Conservation (phyloP, 306 rosid species). For the Cucurbita argyrosperma region DNA sequence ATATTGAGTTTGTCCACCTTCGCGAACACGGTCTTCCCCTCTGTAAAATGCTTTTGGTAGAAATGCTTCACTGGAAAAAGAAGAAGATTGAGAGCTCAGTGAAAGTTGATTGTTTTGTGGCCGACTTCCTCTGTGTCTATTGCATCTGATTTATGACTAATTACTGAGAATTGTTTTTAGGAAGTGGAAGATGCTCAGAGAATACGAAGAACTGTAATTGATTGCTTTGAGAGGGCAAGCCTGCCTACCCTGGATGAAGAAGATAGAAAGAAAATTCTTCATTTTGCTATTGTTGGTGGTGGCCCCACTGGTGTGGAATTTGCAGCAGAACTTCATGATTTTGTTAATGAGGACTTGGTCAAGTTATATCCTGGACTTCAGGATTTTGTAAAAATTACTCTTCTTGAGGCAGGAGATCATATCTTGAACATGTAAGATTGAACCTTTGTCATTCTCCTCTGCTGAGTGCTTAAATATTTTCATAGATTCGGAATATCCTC, state of each 20-base stretch:
- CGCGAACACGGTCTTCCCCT: no score
- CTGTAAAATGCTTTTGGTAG: background rate
- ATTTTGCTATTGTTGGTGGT: conserved; percentile 95
- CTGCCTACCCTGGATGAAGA: conserved; percentile 60
- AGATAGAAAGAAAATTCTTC: conserved; percentile 85
- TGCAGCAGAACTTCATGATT: conserved; percentile 94
- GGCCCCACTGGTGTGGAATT: conserved; percentile 99
- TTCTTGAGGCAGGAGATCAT: conserved; percentile 86
- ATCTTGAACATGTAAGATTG: conserved; percentile 66
- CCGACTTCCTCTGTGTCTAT: background rate
- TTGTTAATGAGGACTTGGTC: conserved; percentile 67
- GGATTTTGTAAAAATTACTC: conserved; percentile 65
- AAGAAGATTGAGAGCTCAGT: background rate
- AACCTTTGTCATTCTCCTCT: background rate
- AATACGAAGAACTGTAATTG: conserved; percentile 81
- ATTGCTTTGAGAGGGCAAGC: conserved; percentile 90
- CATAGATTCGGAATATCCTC: background rate
- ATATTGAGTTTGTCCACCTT: background rate
- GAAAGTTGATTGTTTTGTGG: background rate
- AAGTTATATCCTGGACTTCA: conserved; percentile 60
- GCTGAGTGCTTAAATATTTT: background rate
- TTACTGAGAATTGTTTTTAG: conserved; percentile 21
- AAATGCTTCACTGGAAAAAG: background rate
- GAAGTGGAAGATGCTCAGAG: conserved; percentile 98
- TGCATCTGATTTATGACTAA: background rate